Evolutionary conservation across 257 asterid species (phyloP), one percentile per base, ranked within the genome.

Genomic region (Nicotiana otophora): DNA sequence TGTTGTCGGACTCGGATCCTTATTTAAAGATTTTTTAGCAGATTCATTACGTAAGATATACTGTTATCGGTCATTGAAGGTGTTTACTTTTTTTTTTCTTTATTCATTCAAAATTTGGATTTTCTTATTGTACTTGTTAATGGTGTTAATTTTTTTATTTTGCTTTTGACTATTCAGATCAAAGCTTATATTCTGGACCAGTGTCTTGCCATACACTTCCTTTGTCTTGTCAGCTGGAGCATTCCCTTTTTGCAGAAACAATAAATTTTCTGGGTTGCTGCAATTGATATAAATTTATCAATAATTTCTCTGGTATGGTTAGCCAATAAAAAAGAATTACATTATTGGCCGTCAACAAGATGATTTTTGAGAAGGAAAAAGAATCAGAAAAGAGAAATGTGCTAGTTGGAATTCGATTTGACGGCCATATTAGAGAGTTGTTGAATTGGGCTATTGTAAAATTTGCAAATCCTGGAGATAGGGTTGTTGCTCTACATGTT

Each of bases 381-480:
- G 83, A 75, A 70, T 23, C 33, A 17, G 87, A 75, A 63, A 90
- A 89, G 54, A 88, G 92, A 89, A 90, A 89, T 81, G 92, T 96
- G 85, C 28, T 96, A 46, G 98, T 96, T 74, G 99, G 99, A 11
- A 82, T 94, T 78, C 86, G 92, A 78, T 88, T 94, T 63, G 99
- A 96, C 82, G 90, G 83, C 5, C 90, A 88, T 77, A 87, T 90
- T 46, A 88, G 82, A 75, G 98, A 93, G 89, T 84, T 96, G 87
- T 84, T 96, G 65, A 95, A 95, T 84, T 94, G 98, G 99, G 96
- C 98, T 39, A 30, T 96, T 84, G 90, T 91, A 74, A 96, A 93
- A 87, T 96, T 92, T 30, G 97, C 98, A 51, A 89, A 91, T 81
- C 88, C 94, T 0, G 98, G 99, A 57, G 98, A 94, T 82, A 82